Evolutionary conservation across 2,329 filamentous ascomycete genomes (phyloP), one percentile per base, ranked within the genome.

Genomic region (Grosmannia serpens): DNA sequence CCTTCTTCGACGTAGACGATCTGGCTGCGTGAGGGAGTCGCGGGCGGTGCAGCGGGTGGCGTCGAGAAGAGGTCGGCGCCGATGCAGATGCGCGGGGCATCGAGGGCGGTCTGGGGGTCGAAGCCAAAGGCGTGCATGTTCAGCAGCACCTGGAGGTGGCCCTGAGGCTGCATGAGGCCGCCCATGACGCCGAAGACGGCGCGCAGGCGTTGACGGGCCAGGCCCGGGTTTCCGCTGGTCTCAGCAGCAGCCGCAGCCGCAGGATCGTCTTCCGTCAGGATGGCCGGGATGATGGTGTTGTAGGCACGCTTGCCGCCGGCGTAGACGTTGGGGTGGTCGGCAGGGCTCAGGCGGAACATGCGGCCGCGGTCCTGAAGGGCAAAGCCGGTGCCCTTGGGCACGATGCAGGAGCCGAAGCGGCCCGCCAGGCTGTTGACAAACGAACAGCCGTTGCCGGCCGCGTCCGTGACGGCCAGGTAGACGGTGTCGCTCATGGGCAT

Each of bases 141-240:
- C 1, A 96, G 76, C 13, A 97, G 73, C 0, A 96, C 91, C 70
- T 97, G 92, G 0, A 96, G 85, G 61, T 96, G 92, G 17, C 91
- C 92, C 70, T 96, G 92, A 0, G 92, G 92, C 71, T 97, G 92
- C 88, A 96, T 97, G 70, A 94, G 96, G 0, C 90, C 91, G 38
- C 92, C 92, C 92, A 97, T 96, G 61, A 96, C 91, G 50, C 92
- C 92, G 65, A 62, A 55, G 29, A 62, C 58, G 5, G 60, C 38
- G 51, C 57, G 51, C 6, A 91, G 57, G 2, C 31, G n/a, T 22
- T 35, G 33, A 3, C n/a, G 20, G 4, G 41, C 9, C 20, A 9
- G 20, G 41, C 20, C 41, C 6, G 41, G 20, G 6, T 35, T 20
- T 38, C 47, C 26, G 44, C 47, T 15, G 22, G 11, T 44, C 15